Evolutionary conservation across 2,329 filamentous ascomycete genomes (phyloP).

Genomic region (Arthrobotrys sphaeroides): DNA sequence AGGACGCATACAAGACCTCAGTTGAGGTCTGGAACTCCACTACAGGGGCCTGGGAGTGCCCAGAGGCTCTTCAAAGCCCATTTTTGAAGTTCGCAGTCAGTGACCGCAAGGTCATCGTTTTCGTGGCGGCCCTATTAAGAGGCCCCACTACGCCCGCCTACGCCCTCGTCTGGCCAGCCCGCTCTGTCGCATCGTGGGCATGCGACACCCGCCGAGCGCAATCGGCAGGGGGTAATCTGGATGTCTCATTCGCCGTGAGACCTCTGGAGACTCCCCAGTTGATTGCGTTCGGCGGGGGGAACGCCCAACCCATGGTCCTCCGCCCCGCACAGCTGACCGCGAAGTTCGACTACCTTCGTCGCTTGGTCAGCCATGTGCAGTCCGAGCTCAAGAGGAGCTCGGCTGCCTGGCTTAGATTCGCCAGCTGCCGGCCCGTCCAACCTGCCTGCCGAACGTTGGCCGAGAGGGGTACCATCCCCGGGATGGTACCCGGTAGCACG

Average conservation of each 20-base stretch:
- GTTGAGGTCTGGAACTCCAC: constrained; percentile 14
- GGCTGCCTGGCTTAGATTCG: constrained; percentile 23
- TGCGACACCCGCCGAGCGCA: background rate
- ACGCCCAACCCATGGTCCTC: background rate
- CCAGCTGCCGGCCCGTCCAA: background rate
- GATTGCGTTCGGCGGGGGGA: constrained; percentile 4
- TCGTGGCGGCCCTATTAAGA: background rate
- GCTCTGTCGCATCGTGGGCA: constrained; percentile 5
- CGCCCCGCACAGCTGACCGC: background rate
- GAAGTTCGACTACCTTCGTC: background rate
- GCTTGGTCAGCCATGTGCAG: background rate
- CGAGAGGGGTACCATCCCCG: background rate
- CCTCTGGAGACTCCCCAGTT: constrained; percentile 15
- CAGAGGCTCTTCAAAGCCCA: background rate
- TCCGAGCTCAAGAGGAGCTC: background rate
- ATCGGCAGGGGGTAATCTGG: background rate
- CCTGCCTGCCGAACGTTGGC: background rate
- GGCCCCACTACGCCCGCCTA: background rate
- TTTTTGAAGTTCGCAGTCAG: constrained; percentile 12
- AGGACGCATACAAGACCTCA: constrained; percentile 7
- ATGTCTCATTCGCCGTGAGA: constrained; percentile 5
- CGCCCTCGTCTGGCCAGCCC: constrained; percentile 8
- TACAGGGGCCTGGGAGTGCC: background rate
- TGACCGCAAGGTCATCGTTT: constrained; percentile 6
- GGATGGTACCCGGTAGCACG: background rate